These are phyloP conservation scores for Williopsis jadinii DNA, from an alignment of 1,139 yeast genomes.

Conservation along the genomic window DNA sequence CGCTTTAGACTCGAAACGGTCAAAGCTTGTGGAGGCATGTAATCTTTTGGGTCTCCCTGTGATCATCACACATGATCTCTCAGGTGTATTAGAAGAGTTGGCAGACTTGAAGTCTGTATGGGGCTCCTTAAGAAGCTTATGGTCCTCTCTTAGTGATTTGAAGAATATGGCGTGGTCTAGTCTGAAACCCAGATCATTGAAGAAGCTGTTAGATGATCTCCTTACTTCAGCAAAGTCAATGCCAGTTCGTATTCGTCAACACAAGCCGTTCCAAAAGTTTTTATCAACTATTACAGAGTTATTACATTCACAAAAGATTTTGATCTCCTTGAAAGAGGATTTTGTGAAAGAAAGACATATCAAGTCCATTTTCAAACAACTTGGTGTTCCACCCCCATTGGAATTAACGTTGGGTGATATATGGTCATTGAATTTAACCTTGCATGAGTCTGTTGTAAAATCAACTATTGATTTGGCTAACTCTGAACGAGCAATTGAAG, in stretches of 20 bases:
- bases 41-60: slow-evolving; percentile 35
- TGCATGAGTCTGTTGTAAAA: slow-evolving; percentile 42
- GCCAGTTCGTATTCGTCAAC: slow-evolving; percentile 58
- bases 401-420: slow-evolving; percentile 47
- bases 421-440: slow-evolving; percentile 45
- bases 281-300: slow-evolving; percentile 38
- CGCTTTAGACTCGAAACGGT: slow-evolving; percentile 21
- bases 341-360: slow-evolving; percentile 66
- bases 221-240: slow-evolving; percentile 41
- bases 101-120: slow-evolving; percentile 57
- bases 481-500: slow-evolving; percentile 65
- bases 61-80: slow-evolving; percentile 26
- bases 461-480: slow-evolving; percentile 57
- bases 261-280: slow-evolving; percentile 60
- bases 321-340: slow-evolving; percentile 39
- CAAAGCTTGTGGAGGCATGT: slow-evolving; percentile 36
- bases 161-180: slow-evolving; percentile 44
- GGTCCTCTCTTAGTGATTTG: slow-evolving; percentile 43
- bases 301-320: slow-evolving; percentile 14
- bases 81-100: slow-evolving; percentile 41
- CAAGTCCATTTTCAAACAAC: slow-evolving; percentile 39
- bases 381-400: slow-evolving; percentile 18
- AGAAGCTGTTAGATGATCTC: slow-evolving; percentile 46
- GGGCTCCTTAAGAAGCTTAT: slow-evolving; percentile 51
- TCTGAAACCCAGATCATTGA: slow-evolving; percentile 40